Evolutionary conservation across 2,329 filamentous ascomycete species (phyloP).

Genomic region (Hypocrella siamensis): DNA sequence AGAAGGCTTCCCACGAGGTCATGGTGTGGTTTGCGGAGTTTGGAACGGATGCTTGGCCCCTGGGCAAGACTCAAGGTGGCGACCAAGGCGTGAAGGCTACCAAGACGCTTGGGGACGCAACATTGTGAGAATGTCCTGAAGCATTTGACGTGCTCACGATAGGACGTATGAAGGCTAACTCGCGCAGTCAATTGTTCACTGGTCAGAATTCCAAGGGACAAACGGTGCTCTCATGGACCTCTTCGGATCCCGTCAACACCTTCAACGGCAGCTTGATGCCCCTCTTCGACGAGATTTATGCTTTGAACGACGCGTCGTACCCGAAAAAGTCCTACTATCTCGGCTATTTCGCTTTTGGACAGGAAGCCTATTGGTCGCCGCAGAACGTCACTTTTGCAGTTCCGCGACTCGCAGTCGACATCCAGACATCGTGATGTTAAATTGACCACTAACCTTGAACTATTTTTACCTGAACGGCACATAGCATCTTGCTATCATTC

Average conservation of each 20-base stretch:
- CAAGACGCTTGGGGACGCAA: constrained; percentile 21
- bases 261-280: constrained; percentile 31
- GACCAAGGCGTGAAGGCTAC: constrained; percentile 15
- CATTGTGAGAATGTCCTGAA: constrained; percentile 23
- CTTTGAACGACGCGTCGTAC: constrained; percentile 15
- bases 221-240: constrained; percentile 34
- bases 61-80: constrained; percentile 18
- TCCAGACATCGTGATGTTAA: constrained; percentile 2
- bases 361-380: constrained; percentile 28
- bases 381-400: constrained; percentile 29
- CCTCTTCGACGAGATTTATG: constrained; percentile 24
- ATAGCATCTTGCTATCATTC: too few species aligned
- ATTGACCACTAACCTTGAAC: too few species aligned
- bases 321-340: constrained; percentile 28
- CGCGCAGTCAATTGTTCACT: constrained; percentile 21
- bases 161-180: not conserved
- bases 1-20: constrained; percentile 31
- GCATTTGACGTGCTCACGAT: not conserved
- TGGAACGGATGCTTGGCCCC: constrained; percentile 28
- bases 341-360: constrained; percentile 35
- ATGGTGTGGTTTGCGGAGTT: constrained; percentile 40
- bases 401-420: constrained; percentile 1
- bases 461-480: too few species aligned
- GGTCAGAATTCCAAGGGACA: constrained; percentile 24
- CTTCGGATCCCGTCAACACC: constrained; percentile 15